Evolutionary conservation across 2,329 filamentous ascomycete species (phyloP).

Genomic region (Exophiala sp.): DNA sequence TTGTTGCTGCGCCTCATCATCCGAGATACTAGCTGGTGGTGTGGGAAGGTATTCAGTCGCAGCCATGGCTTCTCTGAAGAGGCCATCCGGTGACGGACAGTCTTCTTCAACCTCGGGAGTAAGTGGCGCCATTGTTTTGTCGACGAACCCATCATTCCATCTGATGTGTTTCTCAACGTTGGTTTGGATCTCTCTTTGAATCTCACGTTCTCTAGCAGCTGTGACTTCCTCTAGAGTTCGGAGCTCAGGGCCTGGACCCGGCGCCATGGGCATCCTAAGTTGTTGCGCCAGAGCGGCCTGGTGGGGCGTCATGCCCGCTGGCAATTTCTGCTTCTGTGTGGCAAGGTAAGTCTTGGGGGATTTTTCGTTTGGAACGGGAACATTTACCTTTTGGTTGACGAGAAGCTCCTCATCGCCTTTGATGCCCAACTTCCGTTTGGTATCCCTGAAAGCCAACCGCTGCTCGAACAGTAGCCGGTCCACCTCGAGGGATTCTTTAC

Average conservation of each 20-base stretch:
- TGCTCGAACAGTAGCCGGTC: conserved; percentile 79
- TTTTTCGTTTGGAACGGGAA: conserved; percentile 16
- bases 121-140: conserved; percentile 78
- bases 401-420: conserved; percentile 91
- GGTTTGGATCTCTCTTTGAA: conserved; percentile 74
- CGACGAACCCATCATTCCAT: conserved; percentile 87
- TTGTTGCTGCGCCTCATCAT: conserved; percentile 34
- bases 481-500: conserved; percentile 67
- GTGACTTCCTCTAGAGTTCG: conserved; percentile 68
- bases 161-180: conserved; percentile 82
- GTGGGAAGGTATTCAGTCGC: conserved; percentile 61
- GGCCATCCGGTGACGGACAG: conserved; percentile 41
- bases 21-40: conserved; percentile 44
- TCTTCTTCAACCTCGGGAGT: conserved; percentile 66
- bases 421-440: conserved; percentile 82
- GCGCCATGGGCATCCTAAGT: conserved; percentile 60
- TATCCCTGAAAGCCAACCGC: conserved; percentile 72
- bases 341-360: conserved; percentile 35
- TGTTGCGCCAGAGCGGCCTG: conserved; percentile 58
- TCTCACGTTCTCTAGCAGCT: conserved; percentile 73
- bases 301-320: conserved; percentile 50
- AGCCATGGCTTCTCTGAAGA: conserved; percentile 58
- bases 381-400: conserved; percentile 72
- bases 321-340: conserved; percentile 65
- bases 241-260: conserved; percentile 72